phyloP scores from a whole-genome alignment of 2,329 filamentous ascomycete species.

The Colletotrichum sp. region DNA sequence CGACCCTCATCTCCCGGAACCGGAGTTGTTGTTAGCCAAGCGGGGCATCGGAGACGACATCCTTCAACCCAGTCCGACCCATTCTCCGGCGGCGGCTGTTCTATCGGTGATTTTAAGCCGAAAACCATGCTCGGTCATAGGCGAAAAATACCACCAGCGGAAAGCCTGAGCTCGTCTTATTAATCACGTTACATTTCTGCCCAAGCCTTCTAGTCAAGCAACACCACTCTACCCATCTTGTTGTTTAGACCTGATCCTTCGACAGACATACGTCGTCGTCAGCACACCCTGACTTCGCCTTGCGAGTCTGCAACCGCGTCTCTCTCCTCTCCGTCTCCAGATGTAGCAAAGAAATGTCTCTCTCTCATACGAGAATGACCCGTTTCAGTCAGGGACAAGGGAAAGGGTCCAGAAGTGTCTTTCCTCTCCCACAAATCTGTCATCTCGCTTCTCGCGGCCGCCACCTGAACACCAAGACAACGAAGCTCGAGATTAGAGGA shows the following conservation, averaged over 20 bases:
- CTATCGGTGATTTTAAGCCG: background rate
- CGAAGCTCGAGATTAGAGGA: background rate
- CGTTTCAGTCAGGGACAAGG: background rate
- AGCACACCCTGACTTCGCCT: background rate
- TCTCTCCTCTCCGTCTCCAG: background rate
- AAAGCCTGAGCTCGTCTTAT: too few relatives aligned
- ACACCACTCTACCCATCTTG: accelerated
- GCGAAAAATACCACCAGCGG: too few relatives aligned
- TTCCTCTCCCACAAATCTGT: background rate
- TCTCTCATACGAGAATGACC: background rate
- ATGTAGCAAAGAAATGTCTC: background rate
- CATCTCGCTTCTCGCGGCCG: background rate
- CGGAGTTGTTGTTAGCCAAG: background rate
- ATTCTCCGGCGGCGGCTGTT: background rate
- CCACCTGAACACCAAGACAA: background rate
- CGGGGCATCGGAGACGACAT: background rate
- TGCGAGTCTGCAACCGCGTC: background rate
- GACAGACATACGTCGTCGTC: background rate
- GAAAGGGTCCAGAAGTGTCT: background rate
- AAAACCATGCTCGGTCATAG: background rate
- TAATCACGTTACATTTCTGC: background rate
- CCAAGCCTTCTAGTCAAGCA: background rate
- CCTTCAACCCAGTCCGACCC: background rate
- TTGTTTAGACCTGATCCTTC: background rate
- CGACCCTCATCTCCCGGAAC: background rate